Percentiles rank a stretch among this genome's conserved stretches.
Conservation (phyloP, 108 stramenopile species). For the Pseudonitzschia pungens region DNA sequence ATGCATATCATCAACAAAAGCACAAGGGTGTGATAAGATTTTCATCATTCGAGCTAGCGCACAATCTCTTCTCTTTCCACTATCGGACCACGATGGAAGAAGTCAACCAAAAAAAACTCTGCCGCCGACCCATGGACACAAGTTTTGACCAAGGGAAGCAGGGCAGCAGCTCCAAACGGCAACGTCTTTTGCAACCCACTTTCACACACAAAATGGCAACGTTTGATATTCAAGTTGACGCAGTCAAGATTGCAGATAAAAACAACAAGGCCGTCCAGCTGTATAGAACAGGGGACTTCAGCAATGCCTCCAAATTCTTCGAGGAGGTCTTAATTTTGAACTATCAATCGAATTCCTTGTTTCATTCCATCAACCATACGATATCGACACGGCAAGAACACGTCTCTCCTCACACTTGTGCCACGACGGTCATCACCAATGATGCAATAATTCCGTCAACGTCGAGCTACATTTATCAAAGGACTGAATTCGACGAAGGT, state of each 20-base stretch:
- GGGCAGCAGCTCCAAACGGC: conserved; percentile 1
- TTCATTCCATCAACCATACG: neutral
- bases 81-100: neutral
- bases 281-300: conserved; percentile 31
- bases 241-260: conserved; percentile 16
- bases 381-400: no score
- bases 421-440: neutral
- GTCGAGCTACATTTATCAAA: conserved; percentile 52
- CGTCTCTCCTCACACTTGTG: neutral
- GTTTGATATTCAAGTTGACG: conserved; percentile 1
- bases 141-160: neutral
- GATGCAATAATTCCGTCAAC: neutral
- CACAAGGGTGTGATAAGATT: no score
- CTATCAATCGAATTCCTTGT: no score
- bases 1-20: no score
- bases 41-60: no score
- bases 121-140: conserved; percentile 8
- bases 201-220: neutral
- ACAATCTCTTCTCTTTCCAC: no score
- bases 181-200: neutral
- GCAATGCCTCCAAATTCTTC: conserved; percentile 28
- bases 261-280: conserved; percentile 34
- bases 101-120: conserved; percentile 6
- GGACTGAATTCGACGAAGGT: conserved; percentile 68
- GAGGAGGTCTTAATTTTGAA: no score